phyloP scores from a whole-genome alignment of 2,329 filamentous ascomycete species.

The Trichophyton verrucosum region DNA sequence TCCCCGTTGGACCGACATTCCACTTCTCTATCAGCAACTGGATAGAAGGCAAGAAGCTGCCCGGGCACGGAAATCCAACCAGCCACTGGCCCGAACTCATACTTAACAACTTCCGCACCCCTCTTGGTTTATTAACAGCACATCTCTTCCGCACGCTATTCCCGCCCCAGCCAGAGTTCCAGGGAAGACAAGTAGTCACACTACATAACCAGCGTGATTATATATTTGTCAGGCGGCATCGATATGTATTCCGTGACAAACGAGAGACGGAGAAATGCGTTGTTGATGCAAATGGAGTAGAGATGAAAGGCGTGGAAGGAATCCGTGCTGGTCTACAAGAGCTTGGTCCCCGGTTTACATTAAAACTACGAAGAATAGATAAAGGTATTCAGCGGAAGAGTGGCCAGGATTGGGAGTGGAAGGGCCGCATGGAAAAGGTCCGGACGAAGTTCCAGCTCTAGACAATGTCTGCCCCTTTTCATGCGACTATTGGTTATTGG shows the following conservation, averaged over 20 bases:
- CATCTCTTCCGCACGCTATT: constrained; percentile 71
- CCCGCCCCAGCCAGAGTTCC: constrained; percentile 68
- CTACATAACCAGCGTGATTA: constrained; percentile 93
- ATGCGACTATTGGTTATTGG: neutral
- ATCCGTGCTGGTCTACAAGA: constrained; percentile 84
- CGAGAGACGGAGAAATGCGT: constrained; percentile 76
- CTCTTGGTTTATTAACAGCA: constrained; percentile 75
- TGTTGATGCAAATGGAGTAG: constrained; percentile 65
- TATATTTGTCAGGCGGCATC: constrained; percentile 80
- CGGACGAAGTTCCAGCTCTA: constrained; percentile 86
- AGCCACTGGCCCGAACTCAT: constrained; percentile 83
- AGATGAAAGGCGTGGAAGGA: constrained; percentile 70
- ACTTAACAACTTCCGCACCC: constrained; percentile 89
- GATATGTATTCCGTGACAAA: constrained; percentile 90
- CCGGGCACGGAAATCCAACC: constrained; percentile 81
- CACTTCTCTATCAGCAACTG: constrained; percentile 87
- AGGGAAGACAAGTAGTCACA: constrained; percentile 80
- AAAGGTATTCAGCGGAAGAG: constrained; percentile 68
- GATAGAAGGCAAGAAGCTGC: constrained; percentile 75
- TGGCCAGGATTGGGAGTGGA: constrained; percentile 93
- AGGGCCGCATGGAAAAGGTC: constrained; percentile 85
- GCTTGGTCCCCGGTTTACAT: constrained; percentile 66
- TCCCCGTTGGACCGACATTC: constrained; percentile 78
- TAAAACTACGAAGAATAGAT: constrained; percentile 84
- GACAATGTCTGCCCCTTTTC: neutral